Percentiles rank a stretch among this genome's conserved stretches.
These are phyloP conservation scores for Mycena belliarum DNA, from an alignment of 768 basidiomycete genomes.

Conservation along the genomic window DNA sequence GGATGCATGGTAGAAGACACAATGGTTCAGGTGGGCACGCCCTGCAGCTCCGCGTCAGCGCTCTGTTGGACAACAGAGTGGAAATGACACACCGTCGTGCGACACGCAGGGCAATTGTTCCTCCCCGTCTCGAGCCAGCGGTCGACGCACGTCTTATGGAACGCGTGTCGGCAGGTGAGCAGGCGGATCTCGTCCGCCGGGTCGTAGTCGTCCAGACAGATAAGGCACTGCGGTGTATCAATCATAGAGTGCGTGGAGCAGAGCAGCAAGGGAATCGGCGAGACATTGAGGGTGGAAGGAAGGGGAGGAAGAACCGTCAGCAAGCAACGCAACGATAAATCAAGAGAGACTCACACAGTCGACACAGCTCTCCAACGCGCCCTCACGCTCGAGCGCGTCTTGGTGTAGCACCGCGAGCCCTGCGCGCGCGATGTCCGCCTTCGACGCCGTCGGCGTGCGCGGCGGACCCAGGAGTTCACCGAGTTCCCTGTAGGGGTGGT, in stretches of 20 bases:
- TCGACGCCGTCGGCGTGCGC: slow-evolving; percentile 80
- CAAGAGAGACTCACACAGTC: slow-evolving; percentile 59
- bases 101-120: slow-evolving; percentile 93
- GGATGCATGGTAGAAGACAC: no score
- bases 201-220: slow-evolving; percentile 87
- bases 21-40: slow-evolving; percentile 12
- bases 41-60: neutral
- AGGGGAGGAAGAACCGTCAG: neutral
- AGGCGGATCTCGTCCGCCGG: slow-evolving; percentile 77
- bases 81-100: slow-evolving; percentile 57
- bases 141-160: slow-evolving; percentile 88
- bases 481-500: slow-evolving; percentile 57
- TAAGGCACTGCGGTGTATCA: slow-evolving; percentile 58
- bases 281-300: no score
- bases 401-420: slow-evolving; percentile 68
- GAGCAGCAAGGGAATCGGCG: no score
- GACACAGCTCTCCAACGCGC: slow-evolving; percentile 72
- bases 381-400: slow-evolving; percentile 43
- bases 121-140: slow-evolving; percentile 82
- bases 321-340: neutral
- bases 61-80: neutral
- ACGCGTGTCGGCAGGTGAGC: slow-evolving; percentile 84
- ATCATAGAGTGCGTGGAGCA: no score
- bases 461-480: slow-evolving; percentile 81
- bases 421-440: slow-evolving; percentile 83